Evolutionary conservation across 2,329 filamentous ascomycete genomes (phyloP).

Genomic region (Acarospora socialis): DNA sequence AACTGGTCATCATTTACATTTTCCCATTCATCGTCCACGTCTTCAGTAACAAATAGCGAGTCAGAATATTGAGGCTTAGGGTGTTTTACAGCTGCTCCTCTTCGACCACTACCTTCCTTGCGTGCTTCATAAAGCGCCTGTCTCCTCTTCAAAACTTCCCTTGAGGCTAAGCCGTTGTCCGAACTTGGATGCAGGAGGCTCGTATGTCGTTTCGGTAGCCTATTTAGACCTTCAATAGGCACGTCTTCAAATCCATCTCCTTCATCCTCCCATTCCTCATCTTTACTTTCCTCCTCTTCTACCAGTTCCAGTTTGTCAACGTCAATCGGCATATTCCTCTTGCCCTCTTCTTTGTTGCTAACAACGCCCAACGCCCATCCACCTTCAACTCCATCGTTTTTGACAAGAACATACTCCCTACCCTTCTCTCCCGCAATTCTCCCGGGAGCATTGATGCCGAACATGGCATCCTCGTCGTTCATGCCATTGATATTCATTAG

Average conservation of each 20-base stretch:
- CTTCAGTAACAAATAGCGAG: constrained; percentile 40
- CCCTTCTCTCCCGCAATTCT: constrained; percentile 58
- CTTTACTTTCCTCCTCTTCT: constrained; percentile 36
- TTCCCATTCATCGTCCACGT: constrained; percentile 46
- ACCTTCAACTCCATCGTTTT: constrained; percentile 87
- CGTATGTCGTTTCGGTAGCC: constrained; percentile 48
- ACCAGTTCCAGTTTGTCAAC: constrained; percentile 54
- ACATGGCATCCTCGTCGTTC: constrained; percentile 59
- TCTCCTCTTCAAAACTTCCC: constrained; percentile 29
- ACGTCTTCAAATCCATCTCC: constrained; percentile 84
- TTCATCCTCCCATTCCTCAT: constrained; percentile 49
- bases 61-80: constrained; percentile 28
- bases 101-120: constrained; percentile 11
- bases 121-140: constrained; percentile 33
- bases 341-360: constrained; percentile 64
- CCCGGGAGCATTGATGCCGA: constrained; percentile 42
- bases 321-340: constrained; percentile 80
- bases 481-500: constrained; percentile 91
- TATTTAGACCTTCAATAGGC: constrained; percentile 77
- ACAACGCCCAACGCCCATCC: constrained; percentile 95
- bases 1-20: constrained; percentile 28
- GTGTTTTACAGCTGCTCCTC: neutral
- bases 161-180: constrained; percentile 15
- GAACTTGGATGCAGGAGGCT: constrained; percentile 12
- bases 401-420: constrained; percentile 88